Conservation (phyloP, 1,284 basidiomycete genomes). For the Tilletia walkeri region DNA sequence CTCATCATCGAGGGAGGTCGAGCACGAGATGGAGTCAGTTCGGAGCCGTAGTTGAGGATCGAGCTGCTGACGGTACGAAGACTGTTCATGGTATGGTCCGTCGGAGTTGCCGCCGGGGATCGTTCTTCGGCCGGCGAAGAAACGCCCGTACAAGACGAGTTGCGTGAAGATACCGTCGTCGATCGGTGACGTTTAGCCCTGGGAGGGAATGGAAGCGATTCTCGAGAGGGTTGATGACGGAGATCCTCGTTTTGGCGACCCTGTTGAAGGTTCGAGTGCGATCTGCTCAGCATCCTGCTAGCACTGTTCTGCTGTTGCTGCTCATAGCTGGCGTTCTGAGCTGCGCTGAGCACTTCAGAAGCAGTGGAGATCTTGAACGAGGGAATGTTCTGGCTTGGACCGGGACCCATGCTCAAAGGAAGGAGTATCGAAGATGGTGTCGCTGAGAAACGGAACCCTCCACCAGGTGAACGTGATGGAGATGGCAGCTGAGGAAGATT, state of each 20-base stretch:
- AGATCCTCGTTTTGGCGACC: not conserved
- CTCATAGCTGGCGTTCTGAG: not conserved
- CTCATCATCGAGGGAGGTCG: conserved; percentile 12
- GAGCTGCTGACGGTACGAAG: conserved; percentile 3
- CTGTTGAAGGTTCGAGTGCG: not conserved
- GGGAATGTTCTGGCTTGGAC: not conserved
- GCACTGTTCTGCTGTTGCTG: not conserved
- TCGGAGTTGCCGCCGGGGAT: not conserved
- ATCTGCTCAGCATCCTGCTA: not conserved
- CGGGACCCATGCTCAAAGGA: not conserved
- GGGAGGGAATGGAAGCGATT: conserved; percentile 5
- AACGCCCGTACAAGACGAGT: not conserved
- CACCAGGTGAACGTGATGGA: not conserved
- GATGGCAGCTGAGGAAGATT: not conserved
- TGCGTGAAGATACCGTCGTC: not conserved
- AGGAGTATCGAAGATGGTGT: conserved; percentile 2
- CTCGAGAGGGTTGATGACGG: conserved; percentile 1
- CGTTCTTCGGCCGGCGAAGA: conserved; percentile 3
- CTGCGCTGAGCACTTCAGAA: not conserved
- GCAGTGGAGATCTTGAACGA: conserved; percentile 14
- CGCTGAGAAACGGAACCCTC: not conserved
- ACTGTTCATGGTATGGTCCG: conserved; percentile 12
- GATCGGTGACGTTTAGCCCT: not conserved
- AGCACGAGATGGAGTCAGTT: conserved; percentile 1
- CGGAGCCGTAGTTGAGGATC: conserved; percentile 5